Conservation (phyloP, 768 basidiomycete genomes). For the Tylopilus vinaceipallidus region DNA sequence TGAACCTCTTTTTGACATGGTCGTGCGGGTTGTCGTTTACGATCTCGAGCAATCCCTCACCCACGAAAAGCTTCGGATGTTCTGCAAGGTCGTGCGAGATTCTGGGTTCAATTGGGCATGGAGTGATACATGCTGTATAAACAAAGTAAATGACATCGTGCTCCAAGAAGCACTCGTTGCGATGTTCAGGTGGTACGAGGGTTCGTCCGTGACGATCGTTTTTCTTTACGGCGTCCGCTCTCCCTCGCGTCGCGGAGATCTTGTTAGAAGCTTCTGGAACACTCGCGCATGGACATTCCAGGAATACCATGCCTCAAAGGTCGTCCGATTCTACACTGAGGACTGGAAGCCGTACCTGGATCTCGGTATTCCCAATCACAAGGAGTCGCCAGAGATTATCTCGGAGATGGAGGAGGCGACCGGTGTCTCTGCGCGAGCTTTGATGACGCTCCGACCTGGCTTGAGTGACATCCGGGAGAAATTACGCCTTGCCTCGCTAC, state of each 20-base stretch:
- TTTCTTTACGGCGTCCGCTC: too few relatives aligned
- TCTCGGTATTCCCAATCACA: constrained; percentile 7
- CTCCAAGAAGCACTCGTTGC: not conserved
- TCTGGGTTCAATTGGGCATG: too few relatives aligned
- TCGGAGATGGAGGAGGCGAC: constrained; percentile 11
- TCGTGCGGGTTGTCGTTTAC: not conserved
- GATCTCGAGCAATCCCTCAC: too few relatives aligned
- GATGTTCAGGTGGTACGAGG: not conserved
- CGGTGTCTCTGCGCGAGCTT: not conserved
- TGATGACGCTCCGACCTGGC: too few relatives aligned
- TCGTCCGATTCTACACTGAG: constrained; percentile 9
- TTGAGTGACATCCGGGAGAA: too few relatives aligned
- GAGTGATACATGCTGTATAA: too few relatives aligned
- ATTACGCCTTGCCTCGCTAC: too few relatives aligned
- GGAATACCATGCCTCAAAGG: constrained; percentile 13
- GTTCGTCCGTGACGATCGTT: too few relatives aligned
- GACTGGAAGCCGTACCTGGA: constrained; percentile 8
- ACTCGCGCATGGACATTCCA: constrained; percentile 4
- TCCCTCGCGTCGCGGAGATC: not conserved
- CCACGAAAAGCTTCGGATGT: too few relatives aligned
- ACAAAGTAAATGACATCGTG: too few relatives aligned
- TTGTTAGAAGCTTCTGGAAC: not conserved
- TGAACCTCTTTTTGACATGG: constrained; percentile 7
- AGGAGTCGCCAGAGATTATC: not conserved
- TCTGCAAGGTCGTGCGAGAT: too few relatives aligned